Evolutionary conservation across 2,329 filamentous ascomycete species (phyloP), one percentile per base, ranked within the genome.

Genomic region (Sporothrix dimorphospora): DNA sequence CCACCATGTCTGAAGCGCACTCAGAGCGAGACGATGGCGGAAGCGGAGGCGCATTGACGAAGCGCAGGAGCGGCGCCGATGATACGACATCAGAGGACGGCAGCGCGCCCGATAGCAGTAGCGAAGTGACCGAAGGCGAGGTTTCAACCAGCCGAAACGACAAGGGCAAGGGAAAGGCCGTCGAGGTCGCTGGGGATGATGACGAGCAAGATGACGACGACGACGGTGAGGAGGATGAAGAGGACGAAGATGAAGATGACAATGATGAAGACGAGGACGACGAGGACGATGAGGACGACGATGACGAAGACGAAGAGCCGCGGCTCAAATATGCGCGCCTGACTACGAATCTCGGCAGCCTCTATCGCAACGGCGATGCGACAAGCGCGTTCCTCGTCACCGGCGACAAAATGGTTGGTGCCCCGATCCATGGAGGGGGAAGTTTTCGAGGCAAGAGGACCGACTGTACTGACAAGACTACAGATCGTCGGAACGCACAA

Each of bases 321-420:
- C 92, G 91, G 78, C 88, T 99, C 77, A 99, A 99, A 82, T 98
- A 98, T 80, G 92, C 91, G 68, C 91, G 94, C 66, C 83, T 98
- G 76, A 98, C 96, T 8, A 91, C 90, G 73, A 91, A 91, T 77
- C 83, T 99, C 74, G 89, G 88, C 34, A 85, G 91, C 57, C 88
- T 98, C 45, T 99, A 99, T 83, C 91, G 94, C 72, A 97, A 97
- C 83, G 94, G 94, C 77, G 96, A 99, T 86, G 93, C 94, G 76
- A 98, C 95, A 34, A 98, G 94, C 81, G 86, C 93, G 9, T 97
- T 97, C 80, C 83, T 97, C 67, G 93, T 97, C 67, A 92, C 92
- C 53, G 95, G 95, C 69, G 95, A 99, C 85, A 98, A 98, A 84
- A 97, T 98, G 95, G 93, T 95, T 86, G 77, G 85, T 71, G 72